Evolutionary conservation across 805 yeast species (phyloP), one percentile per base, ranked within the genome.

Genomic region (Phaffomyces thermotolerans): DNA sequence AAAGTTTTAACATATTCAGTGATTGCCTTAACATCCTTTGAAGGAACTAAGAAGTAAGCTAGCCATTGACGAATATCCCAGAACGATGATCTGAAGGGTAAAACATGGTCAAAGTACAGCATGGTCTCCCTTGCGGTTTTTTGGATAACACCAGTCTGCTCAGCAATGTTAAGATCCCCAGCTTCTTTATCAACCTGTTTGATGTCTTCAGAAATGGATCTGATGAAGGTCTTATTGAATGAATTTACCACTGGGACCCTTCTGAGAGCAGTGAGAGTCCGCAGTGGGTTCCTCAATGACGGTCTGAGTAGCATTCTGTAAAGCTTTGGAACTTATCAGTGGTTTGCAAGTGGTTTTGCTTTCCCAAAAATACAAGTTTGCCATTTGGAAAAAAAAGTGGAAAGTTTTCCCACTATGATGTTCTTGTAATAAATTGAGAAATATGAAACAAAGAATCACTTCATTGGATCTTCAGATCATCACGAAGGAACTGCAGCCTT

Each of bases 401-500:
- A 22, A 25, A 34, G n/a, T 30, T 37, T 20, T 13, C 23, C 25
- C 34, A n/a, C 32, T 15, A 12, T n/a, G n/a, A n/a, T n/a, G n/a
- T n/a, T n/a, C n/a, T n/a, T n/a, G 22, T 20, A 20, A 5, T 20
- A 20, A 5, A 20, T 5, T 20, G 22, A 5, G 22, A n/a, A 20
- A 20, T 20, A 47, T 47, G 50, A 47, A 47, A 81, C 97, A 91
- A 73, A 75, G 97, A 66, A 76, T 89, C 44, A 81, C 90, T 6
- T 81, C 95, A 2, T 67, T 91, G 45, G 98, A 91, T 62, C 71
- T 91, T 37, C 82, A 80, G 59, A 68, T 88, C 42, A 64, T 90
- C 25, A 71, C 82, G 1, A 65, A 72, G 18, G 98, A 91, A 62
- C 71, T 90, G 36, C 72, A 71, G 41, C 56, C 65, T 8, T 66